phyloP scores from a whole-genome alignment of 1,139 yeast genomes.

The Suhomyces bokatorum region DNA sequence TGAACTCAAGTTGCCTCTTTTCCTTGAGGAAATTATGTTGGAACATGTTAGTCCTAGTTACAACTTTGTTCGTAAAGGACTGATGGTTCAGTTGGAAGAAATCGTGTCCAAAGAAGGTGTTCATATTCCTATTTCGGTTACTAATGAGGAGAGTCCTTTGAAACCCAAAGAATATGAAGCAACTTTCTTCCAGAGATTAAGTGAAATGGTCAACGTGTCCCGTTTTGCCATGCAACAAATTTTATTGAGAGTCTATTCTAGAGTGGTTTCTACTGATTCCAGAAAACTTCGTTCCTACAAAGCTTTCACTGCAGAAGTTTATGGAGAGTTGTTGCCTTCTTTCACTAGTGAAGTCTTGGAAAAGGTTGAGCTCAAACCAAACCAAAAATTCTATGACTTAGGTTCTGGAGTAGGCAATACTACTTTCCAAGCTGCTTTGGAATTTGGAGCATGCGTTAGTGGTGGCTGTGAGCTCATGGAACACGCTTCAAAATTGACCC shows the following conservation, averaged over 20 bases:
- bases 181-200: conserved; percentile 34
- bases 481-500: conserved; percentile 72
- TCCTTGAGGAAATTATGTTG: conserved; percentile 27
- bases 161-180: conserved; percentile 25
- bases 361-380: conserved; percentile 57
- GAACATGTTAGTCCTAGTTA: conserved; percentile 19
- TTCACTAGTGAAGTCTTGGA: conserved; percentile 69
- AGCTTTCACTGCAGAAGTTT: conserved; percentile 88
- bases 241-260: conserved; percentile 67
- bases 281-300: conserved; percentile 66
- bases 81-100: neutral
- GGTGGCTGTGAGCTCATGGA: conserved; percentile 92
- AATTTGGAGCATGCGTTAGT: conserved; percentile 71
- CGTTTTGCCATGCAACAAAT: conserved; percentile 64
- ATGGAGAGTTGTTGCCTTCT: conserved; percentile 85
- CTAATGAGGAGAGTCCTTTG: conserved; percentile 3
- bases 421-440: conserved; percentile 84
- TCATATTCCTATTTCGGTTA: conserved; percentile 7
- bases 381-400: conserved; percentile 69
- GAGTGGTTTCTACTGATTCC: conserved; percentile 78
- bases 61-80: conserved; percentile 3
- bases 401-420: conserved; percentile 97
- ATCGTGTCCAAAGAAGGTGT: conserved; percentile 2
- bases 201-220: conserved; percentile 47
- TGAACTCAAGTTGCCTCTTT: conserved; percentile 28